phyloP scores from a whole-genome alignment of 352 stramenopile genomes.

The Globisporangium rhizosaccharum region DNA sequence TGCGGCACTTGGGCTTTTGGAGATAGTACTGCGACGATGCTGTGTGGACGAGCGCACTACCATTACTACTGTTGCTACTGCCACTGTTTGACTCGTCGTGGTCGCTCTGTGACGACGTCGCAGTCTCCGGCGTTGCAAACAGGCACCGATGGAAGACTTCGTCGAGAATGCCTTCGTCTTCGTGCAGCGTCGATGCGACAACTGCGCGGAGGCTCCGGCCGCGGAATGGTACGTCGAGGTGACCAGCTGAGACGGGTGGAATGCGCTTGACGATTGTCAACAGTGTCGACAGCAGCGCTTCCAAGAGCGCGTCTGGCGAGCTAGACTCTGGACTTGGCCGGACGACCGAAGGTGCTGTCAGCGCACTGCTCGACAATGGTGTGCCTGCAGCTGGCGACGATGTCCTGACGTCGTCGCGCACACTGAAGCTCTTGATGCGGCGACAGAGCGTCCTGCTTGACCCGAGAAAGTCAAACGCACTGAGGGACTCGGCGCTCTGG shows the following conservation, averaged over 20 bases:
- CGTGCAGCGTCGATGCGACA: constrained; percentile 35
- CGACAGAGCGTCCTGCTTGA: constrained; percentile 42
- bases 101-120: constrained; percentile 8
- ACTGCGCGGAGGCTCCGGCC: constrained; percentile 50
- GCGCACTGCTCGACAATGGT: background rate
- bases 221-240: constrained; percentile 32
- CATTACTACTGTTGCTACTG: background rate
- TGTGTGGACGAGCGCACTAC: constrained; percentile 4
- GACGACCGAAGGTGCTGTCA: background rate
- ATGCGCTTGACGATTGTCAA: constrained; percentile 55
- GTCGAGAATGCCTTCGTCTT: constrained; percentile 55
- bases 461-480: constrained; percentile 36
- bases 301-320: constrained; percentile 32
- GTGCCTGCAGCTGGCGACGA: background rate
- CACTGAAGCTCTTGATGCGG: constrained; percentile 40
- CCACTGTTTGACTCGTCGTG: constrained; percentile 11
- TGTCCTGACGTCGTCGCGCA: constrained; percentile 5
- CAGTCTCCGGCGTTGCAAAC: constrained; percentile 45
- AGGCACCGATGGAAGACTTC: constrained; percentile 69
- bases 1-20: constrained; percentile 79
- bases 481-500: constrained; percentile 33
- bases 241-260: constrained; percentile 36
- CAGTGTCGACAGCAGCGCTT: constrained; percentile 55
- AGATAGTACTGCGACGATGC: constrained; percentile 68
- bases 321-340: too few species aligned